A percentile compares a stretch with the other conserved stretches of the same genome.
Conservation (phyloP, 345 rosid genomes). For the Murraya paniculata region DNA sequence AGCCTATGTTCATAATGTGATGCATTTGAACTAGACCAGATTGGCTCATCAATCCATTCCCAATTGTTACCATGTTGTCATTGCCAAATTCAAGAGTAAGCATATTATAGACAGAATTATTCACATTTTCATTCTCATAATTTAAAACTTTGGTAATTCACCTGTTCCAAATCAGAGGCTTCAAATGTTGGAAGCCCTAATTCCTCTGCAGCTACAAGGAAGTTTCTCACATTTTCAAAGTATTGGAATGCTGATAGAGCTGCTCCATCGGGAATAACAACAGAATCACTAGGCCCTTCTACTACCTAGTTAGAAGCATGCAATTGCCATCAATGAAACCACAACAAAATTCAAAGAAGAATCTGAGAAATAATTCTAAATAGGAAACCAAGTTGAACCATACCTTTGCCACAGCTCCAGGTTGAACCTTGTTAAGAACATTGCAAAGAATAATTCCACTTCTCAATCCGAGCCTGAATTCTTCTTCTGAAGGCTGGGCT, state of each 20-base stretch:
- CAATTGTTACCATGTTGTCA: background rate
- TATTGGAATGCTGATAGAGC: constrained; percentile 85
- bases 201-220: constrained; percentile 70
- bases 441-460: constrained; percentile 88
- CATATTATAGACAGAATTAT: background rate
- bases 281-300: constrained; percentile 70
- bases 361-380: background rate
- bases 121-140: background rate
- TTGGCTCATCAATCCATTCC: background rate
- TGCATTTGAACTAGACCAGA: background rate
- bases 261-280: constrained; percentile 76
- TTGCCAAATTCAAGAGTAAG: background rate
- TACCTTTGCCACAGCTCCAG: constrained; percentile 81
- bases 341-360: background rate
- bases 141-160: constrained; percentile 1
- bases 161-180: constrained; percentile 93
- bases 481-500: constrained; percentile 83
- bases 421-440: constrained; percentile 75
- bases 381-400: background rate
- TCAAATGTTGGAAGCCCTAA: constrained; percentile 77
- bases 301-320: constrained; percentile 47
- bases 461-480: constrained; percentile 75
- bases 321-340: background rate
- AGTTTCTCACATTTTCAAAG: constrained; percentile 87
- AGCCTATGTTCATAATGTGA: background rate